Evolutionary conservation across 495 filamentous ascomycete species (phyloP), one percentile per base, ranked within the genome.

Genomic region (Podospora australis): DNA sequence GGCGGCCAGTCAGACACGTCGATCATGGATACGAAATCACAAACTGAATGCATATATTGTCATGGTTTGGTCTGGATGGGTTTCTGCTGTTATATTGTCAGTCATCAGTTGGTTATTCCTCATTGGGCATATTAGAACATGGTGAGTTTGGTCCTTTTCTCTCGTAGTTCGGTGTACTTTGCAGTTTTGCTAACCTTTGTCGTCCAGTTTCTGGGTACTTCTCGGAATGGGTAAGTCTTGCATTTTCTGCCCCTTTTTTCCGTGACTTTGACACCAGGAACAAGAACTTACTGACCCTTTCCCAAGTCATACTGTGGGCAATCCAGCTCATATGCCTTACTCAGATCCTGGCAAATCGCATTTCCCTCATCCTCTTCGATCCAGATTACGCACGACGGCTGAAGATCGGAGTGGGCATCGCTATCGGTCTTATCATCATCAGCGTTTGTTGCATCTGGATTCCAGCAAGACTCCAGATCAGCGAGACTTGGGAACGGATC

Each of bases 401-500:
- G 10, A 71, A 69, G 42, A 48, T 67, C 44, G 58, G 52, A 13
- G 61, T 71, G 17, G 58, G 63, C 11, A 46, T 63, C 11, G 39
- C 65, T 48, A 71, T 77, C 41, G 68, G 59, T 17, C 5, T 60
- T 28, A 65, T 78, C 50, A 74, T 75, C 49, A 59, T 78, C 49
- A 66, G 65, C 43, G 74, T 77, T 44, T 74, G 68, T 43, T 63
- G 55, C 55, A 71, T 78, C 55, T 77, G 73, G 73, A 62, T 76
- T 28, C 74, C 74, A 0, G 68, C 71, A 1, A 66, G 69, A 6
- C 53, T 68, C 8, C 66, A 66, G 49, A 57, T 70, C 32, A 66
- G 48, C 32, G 13, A 52, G 17, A 49, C 19, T 5, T 68, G 39
- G 28, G 52, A 67, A 13, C 20, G 39, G 8, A 55, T 65, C 52